Base-by-base conservation (phyloP, 805 yeast genomes). In the Yarrowia deformans region DNA sequence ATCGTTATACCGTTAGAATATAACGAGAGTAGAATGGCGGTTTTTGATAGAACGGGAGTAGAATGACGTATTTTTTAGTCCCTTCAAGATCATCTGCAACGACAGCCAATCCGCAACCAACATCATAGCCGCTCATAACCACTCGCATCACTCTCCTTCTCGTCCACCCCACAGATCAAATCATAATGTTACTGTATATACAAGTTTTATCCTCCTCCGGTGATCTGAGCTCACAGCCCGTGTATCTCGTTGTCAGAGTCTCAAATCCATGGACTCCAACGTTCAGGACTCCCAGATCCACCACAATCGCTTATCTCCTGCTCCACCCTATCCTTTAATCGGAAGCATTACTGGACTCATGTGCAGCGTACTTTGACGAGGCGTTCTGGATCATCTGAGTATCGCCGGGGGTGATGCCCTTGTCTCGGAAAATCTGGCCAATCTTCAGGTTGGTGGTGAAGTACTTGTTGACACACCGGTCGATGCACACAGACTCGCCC, bases 391-490 rank as follows among this genome's bases (percentile, higher is more conserved):
- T 12, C 66, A 60, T 60, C 66, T 60, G 66, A 6, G 74, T 12
- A 74, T 71, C 46, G 49, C 50, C 40, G 61, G 68, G 68, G 16
- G 48, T 39, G 69, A 16, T 69, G 70, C 14, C 63, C 56, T 13
- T 69, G 50, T 32, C 77, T 69, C 72, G 78, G 56, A 50, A 70
- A 70, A 46, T 74, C 73, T 63, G 68, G 45, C 78, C 78, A 5
- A 78, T 71, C 61, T 71, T 54, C 66, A 85, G 78, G 76, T 89
- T 93, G 56, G 93, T 88, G 73, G 84, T 84, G 81, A 92, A 90
- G 78, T 88, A 93, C 78, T 93, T 93, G 72, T 87, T 79, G 54
- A 90, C 94, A 80, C 98, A 93, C 70, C 98, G 82, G 77, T 93
- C 97, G 12, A 91, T 80, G 77, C 98, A 94, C 55, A 86, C 84